Percentiles rank a stretch among this genome's conserved stretches.
Evolutionary conservation across 2,329 filamentous ascomycete species (phyloP).

Genomic region (Fusarium abutilonis): DNA sequence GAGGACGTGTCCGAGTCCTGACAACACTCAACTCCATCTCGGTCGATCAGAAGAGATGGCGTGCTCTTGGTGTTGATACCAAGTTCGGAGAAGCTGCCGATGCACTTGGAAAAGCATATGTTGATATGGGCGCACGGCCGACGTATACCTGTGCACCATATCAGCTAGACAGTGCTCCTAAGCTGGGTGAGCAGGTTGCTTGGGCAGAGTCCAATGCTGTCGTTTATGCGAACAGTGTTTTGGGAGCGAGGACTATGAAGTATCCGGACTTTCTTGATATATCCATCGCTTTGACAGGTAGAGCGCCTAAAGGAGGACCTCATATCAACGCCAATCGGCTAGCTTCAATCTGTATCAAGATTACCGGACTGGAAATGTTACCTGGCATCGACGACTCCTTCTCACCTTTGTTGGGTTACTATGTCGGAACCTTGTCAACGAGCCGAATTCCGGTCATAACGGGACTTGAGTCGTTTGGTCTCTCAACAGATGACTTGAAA

Average conservation of each 20-base stretch:
- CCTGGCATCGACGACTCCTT: slow-evolving; percentile 29
- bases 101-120: slow-evolving; percentile 23
- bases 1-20: slow-evolving; percentile 28
- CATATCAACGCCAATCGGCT: slow-evolving; percentile 24
- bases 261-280: slow-evolving; percentile 34
- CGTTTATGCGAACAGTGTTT: slow-evolving; percentile 37
- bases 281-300: slow-evolving; percentile 32
- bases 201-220: slow-evolving; percentile 40
- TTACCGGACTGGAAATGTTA: slow-evolving; percentile 39
- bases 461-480: slow-evolving; percentile 17
- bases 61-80: slow-evolving; percentile 18
- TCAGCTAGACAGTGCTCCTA: slow-evolving; percentile 25
- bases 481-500: slow-evolving; percentile 34
- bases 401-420: slow-evolving; percentile 32
- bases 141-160: slow-evolving; percentile 40
- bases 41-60: slow-evolving; percentile 35
- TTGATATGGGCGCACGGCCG: slow-evolving; percentile 29
- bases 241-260: slow-evolving; percentile 37
- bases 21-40: slow-evolving; percentile 35
- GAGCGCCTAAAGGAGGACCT: slow-evolving; percentile 27
- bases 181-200: slow-evolving; percentile 28
- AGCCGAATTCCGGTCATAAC: slow-evolving; percentile 29
- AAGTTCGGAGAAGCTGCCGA: slow-evolving; percentile 23
- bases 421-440: slow-evolving; percentile 20
- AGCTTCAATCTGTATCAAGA: slow-evolving; percentile 26